These are phyloP conservation scores for Phragmites australis DNA, from an alignment of 176 grass and related monocot genomes.

Conservation along the genomic window DNA sequence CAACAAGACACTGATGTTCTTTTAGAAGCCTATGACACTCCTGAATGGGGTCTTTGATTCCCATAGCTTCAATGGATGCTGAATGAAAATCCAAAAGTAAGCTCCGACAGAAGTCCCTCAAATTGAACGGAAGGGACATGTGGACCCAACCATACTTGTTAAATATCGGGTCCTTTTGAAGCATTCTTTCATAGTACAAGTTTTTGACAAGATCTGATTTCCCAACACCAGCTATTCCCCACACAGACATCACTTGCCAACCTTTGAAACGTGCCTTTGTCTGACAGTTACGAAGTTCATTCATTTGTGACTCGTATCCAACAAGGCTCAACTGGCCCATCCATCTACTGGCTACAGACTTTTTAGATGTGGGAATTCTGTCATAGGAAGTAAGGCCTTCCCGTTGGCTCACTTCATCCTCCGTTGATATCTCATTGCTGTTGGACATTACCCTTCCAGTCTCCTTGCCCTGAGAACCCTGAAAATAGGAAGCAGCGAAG, in stretches of 20 bases:
- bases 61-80: background rate
- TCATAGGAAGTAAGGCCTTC: too few relatives aligned
- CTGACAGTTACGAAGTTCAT: background rate
- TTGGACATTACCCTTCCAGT: too few relatives aligned
- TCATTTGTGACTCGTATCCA: background rate
- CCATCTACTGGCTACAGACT: too few relatives aligned
- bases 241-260: background rate
- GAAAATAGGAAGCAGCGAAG: too few relatives aligned
- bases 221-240: background rate
- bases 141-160: background rate
- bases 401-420: too few relatives aligned
- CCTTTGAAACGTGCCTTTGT: background rate
- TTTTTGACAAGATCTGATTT: background rate
- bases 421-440: too few relatives aligned
- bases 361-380: too few relatives aligned
- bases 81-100: background rate
- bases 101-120: background rate
- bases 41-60: background rate
- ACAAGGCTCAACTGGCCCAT: too few relatives aligned
- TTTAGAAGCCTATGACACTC: background rate
- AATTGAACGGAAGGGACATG: background rate
- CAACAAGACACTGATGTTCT: background rate
- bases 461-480: too few relatives aligned
- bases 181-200: background rate
- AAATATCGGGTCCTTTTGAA: background rate